These are phyloP conservation scores for Phytopythium oedochilum DNA, from an alignment of 352 stramenopile genomes.

Conservation along the genomic window DNA sequence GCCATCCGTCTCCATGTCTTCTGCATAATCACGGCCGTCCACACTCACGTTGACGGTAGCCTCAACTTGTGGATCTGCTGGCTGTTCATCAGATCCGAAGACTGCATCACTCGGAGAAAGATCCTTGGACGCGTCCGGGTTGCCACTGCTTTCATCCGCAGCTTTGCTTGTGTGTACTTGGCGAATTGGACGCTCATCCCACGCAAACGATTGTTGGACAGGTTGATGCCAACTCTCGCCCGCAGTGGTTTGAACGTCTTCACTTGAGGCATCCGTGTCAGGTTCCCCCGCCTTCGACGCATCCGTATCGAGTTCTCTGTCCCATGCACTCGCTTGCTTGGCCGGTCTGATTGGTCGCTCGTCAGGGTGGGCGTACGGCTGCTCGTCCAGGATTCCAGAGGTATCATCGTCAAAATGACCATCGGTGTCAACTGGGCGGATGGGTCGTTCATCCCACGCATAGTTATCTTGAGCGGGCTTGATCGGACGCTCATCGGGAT, in stretches of 20 bases:
- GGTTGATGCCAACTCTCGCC: background rate
- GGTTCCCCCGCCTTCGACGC: background rate
- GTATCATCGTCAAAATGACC: background rate
- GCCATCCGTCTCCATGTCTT: background rate
- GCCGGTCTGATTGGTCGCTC: slow-evolving; percentile 1
- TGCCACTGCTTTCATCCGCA: background rate
- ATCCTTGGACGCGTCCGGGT: background rate
- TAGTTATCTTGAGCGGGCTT: background rate
- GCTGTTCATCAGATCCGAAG: background rate
- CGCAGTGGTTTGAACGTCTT: background rate
- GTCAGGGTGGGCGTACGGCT: background rate
- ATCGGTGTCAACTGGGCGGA: background rate
- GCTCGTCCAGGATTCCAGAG: background rate
- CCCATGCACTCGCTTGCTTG: background rate
- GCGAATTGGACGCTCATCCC: slow-evolving; percentile 8
- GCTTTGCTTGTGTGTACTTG: background rate
- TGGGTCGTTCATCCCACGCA: background rate
- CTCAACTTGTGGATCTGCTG: background rate
- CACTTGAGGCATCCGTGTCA: background rate
- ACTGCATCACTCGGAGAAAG: background rate
- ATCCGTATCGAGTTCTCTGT: background rate
- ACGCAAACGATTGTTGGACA: background rate
- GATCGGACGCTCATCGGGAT: slow-evolving; percentile 14
- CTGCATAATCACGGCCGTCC: background rate
- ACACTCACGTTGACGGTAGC: background rate